These are phyloP conservation scores for Dissophora ornata DNA, from an alignment of 192 early-diverging fungal genomes.

Conservation along the genomic window DNA sequence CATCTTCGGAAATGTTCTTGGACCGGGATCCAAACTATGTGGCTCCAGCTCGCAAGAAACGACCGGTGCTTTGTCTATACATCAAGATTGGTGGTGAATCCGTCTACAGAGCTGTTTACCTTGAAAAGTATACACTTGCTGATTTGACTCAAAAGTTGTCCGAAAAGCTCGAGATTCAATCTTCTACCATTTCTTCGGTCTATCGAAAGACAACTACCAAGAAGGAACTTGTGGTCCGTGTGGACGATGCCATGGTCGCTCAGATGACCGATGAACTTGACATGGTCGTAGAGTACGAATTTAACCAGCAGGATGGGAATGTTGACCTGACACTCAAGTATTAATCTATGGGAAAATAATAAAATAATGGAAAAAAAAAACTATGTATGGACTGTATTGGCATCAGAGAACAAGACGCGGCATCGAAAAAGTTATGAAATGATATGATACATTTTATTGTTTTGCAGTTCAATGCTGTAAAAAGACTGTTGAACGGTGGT, in stretches of 20 bases:
- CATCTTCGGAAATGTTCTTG: conserved; percentile 55
- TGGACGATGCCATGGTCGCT: conserved; percentile 70
- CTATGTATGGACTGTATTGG: too few species aligned
- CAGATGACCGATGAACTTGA: conserved; percentile 73
- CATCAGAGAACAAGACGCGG: too few species aligned
- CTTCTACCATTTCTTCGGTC: conserved; percentile 51
- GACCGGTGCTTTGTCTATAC: conserved; percentile 67
- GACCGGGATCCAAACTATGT: conserved; percentile 77
- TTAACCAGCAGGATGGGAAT: conserved; percentile 55
- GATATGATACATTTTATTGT: conserved; percentile 31
- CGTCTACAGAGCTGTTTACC: conserved; percentile 73
- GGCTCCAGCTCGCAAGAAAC: conserved; percentile 55
- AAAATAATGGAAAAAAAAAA: conserved; percentile 5
- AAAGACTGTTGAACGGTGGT: too few species aligned
- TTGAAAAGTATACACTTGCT: conserved; percentile 66
- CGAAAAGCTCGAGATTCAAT: conserved; percentile 62
- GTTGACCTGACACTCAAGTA: conserved; percentile 59
- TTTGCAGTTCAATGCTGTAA: neutral
- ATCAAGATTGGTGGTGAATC: conserved; percentile 64
- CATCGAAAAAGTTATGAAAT: too few species aligned
- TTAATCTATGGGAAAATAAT: conserved; percentile 21
- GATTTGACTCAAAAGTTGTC: conserved; percentile 67
- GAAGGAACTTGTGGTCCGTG: conserved; percentile 59
- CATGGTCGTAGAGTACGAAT: conserved; percentile 67
- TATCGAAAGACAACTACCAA: conserved; percentile 62